Percentiles rank a stretch among this genome's conserved stretches.
Conservation (phyloP, 805 yeast genomes). For the Grigorovia yakushimaensis region DNA sequence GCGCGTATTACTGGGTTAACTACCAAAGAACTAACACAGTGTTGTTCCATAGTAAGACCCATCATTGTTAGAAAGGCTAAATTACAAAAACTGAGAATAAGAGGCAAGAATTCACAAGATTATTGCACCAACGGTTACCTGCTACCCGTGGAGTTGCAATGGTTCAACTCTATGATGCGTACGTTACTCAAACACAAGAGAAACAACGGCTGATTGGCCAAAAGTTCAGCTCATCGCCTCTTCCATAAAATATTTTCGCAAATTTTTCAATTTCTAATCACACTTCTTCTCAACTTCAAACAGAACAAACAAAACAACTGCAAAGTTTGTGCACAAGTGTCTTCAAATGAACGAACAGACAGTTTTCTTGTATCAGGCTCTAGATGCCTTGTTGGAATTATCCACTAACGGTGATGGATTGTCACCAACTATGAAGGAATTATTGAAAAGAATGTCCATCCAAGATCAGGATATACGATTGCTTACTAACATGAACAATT, state of each 20-base stretch:
- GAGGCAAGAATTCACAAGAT: no score
- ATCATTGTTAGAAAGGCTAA: slow-evolving; percentile 8
- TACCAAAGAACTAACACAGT: slow-evolving; percentile 14
- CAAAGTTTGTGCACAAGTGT: background rate
- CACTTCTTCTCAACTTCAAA: no score
- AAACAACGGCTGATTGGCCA: no score
- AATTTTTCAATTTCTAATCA: no score
- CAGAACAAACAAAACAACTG: background rate
- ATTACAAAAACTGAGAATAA: background rate
- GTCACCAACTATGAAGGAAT: slow-evolving; percentile 24
- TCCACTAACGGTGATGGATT: slow-evolving; percentile 19
- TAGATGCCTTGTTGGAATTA: slow-evolving; percentile 26
- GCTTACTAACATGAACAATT: background rate
- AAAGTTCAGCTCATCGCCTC: no score
- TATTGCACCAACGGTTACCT: background rate
- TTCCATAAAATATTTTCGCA: no score
- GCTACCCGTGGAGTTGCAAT: background rate
- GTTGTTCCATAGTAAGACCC: slow-evolving; percentile 21
- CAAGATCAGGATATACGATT: background rate
- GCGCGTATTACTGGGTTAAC: slow-evolving; percentile 17
- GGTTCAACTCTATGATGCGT: background rate
- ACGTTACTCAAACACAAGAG: background rate
- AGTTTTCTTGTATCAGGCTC: slow-evolving; percentile 23
- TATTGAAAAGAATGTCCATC: slow-evolving; percentile 15
- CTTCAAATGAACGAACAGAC: slow-evolving; percentile 21